phyloP scores from a whole-genome alignment of 2,329 filamentous ascomycete genomes.

The Diplocarpon rosae region DNA sequence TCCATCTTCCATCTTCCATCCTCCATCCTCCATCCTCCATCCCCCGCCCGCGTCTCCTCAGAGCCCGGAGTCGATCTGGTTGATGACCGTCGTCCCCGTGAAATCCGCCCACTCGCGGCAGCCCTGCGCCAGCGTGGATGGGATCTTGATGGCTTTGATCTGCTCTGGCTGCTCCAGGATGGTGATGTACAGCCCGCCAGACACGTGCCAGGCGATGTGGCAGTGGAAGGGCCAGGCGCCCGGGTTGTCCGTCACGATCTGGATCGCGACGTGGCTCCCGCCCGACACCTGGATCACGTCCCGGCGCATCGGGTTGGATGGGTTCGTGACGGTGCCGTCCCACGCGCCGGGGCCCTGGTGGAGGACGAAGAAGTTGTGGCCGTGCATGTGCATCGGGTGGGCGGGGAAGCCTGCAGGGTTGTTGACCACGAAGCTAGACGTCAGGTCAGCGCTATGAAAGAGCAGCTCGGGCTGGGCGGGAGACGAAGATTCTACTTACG shows the following conservation, averaged over 20 bases:
- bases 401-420: conserved; percentile 35
- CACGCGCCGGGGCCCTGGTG: conserved; percentile 33
- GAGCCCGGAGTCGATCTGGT: no score
- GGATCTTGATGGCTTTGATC: conserved; percentile 5
- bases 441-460: neutral
- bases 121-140: neutral
- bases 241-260: conserved; percentile 35
- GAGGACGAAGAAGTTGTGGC: conserved; percentile 61
- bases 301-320: conserved; percentile 39
- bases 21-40: no score
- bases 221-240: conserved; percentile 42
- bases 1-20: no score
- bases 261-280: conserved; percentile 23
- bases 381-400: conserved; percentile 60
- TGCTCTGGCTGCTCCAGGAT: conserved; percentile 31
- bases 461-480: neutral
- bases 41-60: no score
- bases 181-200: conserved; percentile 31
- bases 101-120: conserved; percentile 37
- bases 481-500: conserved; percentile 19
- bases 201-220: conserved; percentile 41
- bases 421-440: conserved; percentile 37
- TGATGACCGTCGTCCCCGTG: no score
- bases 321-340: conserved; percentile 28
- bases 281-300: conserved; percentile 38